Evolutionary conservation across 139 green algal genomes (phyloP).

Genomic region (Cymbomonas tetramitiformis): DNA sequence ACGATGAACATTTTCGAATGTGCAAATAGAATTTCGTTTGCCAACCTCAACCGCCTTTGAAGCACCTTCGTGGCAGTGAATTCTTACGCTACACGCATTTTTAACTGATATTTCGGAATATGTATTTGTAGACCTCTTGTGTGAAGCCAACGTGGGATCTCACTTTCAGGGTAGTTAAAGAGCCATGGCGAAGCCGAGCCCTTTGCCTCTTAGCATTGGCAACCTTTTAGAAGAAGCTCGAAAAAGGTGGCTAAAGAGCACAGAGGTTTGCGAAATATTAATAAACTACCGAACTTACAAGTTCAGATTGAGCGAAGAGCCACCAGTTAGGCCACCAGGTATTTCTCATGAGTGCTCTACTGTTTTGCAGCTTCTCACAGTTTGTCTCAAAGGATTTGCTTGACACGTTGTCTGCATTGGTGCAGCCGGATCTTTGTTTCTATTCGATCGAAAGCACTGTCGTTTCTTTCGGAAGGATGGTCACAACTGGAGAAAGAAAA

Average conservation of each 20-base stretch:
- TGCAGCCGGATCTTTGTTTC: conserved; percentile 43
- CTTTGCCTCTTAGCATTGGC: too few relatives aligned
- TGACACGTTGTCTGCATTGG: not conserved
- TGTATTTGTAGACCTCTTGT: too few relatives aligned
- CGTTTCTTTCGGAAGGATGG: conserved; percentile 54
- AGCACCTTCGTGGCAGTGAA: too few relatives aligned
- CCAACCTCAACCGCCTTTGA: too few relatives aligned
- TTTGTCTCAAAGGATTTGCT: conserved; percentile 17
- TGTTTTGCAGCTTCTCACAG: conserved; percentile 10
- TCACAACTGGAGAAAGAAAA: conserved; percentile 62
- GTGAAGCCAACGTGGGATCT: too few relatives aligned
- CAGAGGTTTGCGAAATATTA: conserved; percentile 29
- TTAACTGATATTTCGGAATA: too few relatives aligned
- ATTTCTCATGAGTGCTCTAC: not conserved
- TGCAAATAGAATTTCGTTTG: too few relatives aligned
- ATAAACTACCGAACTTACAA: conserved; percentile 16
- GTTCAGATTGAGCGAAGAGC: conserved; percentile 10
- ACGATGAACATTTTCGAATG: too few relatives aligned
- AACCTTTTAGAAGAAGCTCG: not conserved
- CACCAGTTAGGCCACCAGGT: not conserved
- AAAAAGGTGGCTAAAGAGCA: conserved; percentile 34
- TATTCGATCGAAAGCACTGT: conserved; percentile 43
- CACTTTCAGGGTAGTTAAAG: too few relatives aligned
- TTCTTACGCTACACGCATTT: too few relatives aligned
- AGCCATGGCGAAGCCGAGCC: too few relatives aligned